Conservation (phyloP, 129 eudicot genomes). For the Flaveria linearis region DNA sequence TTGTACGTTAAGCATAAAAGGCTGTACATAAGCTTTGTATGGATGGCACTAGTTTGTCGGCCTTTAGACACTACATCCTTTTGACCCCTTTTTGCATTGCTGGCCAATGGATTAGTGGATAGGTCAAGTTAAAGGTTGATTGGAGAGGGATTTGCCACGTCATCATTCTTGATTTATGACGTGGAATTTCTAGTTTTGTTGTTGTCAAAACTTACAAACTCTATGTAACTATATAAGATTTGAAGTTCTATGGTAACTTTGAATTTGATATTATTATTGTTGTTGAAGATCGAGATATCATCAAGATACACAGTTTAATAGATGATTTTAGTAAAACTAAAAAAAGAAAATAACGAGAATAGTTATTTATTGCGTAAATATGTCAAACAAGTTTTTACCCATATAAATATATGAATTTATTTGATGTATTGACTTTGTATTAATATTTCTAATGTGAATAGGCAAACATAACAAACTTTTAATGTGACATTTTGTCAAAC, state of each 20-base stretch:
- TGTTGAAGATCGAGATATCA: no score
- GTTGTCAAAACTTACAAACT: neutral
- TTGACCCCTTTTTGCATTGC: neutral
- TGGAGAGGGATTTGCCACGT: conserved; percentile 37
- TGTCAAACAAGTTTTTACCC: no score
- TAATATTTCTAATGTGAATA: no score
- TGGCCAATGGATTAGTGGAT: conserved; percentile 23
- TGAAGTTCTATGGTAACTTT: neutral
- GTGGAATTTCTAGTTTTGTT: conserved; percentile 20
- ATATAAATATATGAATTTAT: no score
- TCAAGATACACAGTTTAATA: no score
- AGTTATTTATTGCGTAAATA: neutral
- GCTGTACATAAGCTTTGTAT: conserved; percentile 18
- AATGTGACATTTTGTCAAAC: no score
- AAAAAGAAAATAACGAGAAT: no score
- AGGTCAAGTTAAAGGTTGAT: conserved; percentile 29
- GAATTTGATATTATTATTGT: no score
- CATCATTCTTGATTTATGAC: conserved; percentile 12
- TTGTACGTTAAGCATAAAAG: conserved; percentile 9
- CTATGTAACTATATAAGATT: neutral
- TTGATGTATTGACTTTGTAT: no score
- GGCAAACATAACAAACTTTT: no score
- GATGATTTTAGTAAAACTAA: no score
- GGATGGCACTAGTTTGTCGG: neutral
- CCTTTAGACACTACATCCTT: neutral